Base-by-base conservation (phyloP, 108 stramenopile species). In the Pseudonitzschia pungens region DNA sequence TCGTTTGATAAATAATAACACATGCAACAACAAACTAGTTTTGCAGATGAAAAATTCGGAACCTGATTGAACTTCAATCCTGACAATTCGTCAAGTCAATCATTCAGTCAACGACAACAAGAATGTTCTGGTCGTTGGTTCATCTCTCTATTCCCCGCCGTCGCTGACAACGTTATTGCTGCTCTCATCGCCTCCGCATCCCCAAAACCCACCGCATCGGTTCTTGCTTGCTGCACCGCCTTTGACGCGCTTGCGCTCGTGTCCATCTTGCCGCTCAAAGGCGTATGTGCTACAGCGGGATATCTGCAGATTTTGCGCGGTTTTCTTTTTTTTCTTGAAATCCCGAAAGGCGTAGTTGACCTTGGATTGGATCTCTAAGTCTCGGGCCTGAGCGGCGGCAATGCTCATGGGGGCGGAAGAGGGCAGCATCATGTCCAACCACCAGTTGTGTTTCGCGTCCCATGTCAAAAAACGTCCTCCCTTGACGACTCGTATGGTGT, bases 311-410 rank as follows among this genome's bases (percentile, higher is more conserved):
- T 31, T 21, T 62, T 62, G 29, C 32, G 27, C 27, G n/a, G 32
- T 62, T 28, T 62, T 33, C 32, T 40, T 31, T 40, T 40, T 62
- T 20, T 40, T 62, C 33, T 62, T 62, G 36, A 62, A 62, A 62
- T 62, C 60, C 40, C 32, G 33, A 62, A 62, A 62, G 32, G 60
- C 60, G 29, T 33, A 62, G 10, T 62, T 62, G n/a, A 62, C 60
- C 36, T 62, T 62, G 9, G 40, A 62, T 40, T 62, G 60, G 36
- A 62, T 40, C 29, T 62, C 60, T 4, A 24, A 10, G 36, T 62
- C 36, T 18, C 40, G 36, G 11, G 60, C 60, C 12, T 62, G 28
- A 3, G 60, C 36, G 40, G 27, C 40, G 29, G 26, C 10, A 33
- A 14, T 8, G 36, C 7, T 10, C 4, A 31, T 12, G n/a, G 32